A percentile compares a stretch with the other conserved stretches of the same genome.
Conservation (phyloP, 768 basidiomycete species). For the Boletus patriciae region DNA sequence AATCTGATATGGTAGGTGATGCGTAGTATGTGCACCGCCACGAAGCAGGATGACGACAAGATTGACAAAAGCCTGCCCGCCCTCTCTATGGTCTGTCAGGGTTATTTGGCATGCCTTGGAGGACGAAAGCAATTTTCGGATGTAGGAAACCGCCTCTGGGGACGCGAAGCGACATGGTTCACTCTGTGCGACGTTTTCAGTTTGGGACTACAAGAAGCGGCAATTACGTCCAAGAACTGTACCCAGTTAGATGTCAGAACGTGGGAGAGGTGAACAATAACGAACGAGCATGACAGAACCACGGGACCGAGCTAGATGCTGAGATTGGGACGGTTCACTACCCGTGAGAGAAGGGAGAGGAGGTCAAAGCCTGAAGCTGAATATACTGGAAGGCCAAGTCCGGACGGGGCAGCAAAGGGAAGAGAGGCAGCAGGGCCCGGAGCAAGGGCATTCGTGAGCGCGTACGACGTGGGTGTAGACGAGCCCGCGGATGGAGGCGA, state of each 20-base stretch:
- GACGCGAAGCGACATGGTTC: conserved; percentile 60
- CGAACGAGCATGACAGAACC: conserved; percentile 89
- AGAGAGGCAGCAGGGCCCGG: background rate
- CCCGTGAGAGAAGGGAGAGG: conserved; percentile 74
- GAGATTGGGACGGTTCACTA: conserved; percentile 72
- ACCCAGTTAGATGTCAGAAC: conserved; percentile 78
- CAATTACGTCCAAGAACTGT: conserved; percentile 88
- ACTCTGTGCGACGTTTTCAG: conserved; percentile 51
- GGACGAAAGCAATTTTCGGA: conserved; percentile 63
- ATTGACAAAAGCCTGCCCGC: conserved; percentile 85
- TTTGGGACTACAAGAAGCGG: conserved; percentile 84
- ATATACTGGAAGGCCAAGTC: conserved; percentile 63
- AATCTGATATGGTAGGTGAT: conserved; percentile 91
- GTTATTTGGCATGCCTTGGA: conserved; percentile 88
- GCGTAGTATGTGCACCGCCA: conserved; percentile 50
- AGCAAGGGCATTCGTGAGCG: background rate
- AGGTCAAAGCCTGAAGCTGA: conserved; percentile 91
- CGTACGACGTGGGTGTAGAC: conserved; percentile 3
- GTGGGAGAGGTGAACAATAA: conserved; percentile 90
- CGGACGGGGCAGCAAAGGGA: conserved; percentile 31
- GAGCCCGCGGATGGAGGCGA: conserved; percentile 3
- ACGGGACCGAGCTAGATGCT: conserved; percentile 83
- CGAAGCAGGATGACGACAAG: conserved; percentile 84
- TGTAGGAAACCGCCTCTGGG: conserved; percentile 60
- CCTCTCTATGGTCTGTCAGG: conserved; percentile 86